These are phyloP conservation scores for Piper longum DNA, from an alignment of 164 flowering plant species.

Conservation along the genomic window DNA sequence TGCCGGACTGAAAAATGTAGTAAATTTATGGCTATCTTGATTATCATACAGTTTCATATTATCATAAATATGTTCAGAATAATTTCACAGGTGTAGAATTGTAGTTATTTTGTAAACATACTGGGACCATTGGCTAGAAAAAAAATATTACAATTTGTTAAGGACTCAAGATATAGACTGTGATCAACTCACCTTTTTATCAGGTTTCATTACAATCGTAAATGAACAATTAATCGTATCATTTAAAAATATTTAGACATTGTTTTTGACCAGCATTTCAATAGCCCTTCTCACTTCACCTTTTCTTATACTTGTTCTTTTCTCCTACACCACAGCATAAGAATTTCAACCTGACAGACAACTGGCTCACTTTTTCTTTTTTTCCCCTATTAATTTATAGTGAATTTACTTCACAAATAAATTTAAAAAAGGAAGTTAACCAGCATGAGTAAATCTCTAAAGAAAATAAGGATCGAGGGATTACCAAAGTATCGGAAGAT, in stretches of 20 bases:
- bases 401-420: background rate
- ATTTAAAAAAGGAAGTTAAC: background rate
- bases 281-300: background rate
- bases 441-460: background rate
- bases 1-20: background rate
- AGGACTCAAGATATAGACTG: no score
- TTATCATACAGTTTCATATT: background rate
- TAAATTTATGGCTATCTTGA: background rate
- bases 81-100: no score
- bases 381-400: background rate
- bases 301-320: background rate
- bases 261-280: background rate
- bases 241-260: background rate
- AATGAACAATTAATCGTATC: background rate
- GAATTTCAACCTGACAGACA: background rate
- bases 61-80: no score
- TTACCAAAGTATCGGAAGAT: constrained; percentile 47
- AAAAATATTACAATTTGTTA: no score
- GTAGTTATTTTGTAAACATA: no score
- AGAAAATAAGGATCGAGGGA: constrained; percentile 4
- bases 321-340: background rate
- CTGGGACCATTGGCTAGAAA: no score
- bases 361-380: background rate
- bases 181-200: no score
- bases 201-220: no score